Base-by-base conservation (phyloP, 2,329 filamentous ascomycete genomes). In the Ceratocystis alfenasii region DNA sequence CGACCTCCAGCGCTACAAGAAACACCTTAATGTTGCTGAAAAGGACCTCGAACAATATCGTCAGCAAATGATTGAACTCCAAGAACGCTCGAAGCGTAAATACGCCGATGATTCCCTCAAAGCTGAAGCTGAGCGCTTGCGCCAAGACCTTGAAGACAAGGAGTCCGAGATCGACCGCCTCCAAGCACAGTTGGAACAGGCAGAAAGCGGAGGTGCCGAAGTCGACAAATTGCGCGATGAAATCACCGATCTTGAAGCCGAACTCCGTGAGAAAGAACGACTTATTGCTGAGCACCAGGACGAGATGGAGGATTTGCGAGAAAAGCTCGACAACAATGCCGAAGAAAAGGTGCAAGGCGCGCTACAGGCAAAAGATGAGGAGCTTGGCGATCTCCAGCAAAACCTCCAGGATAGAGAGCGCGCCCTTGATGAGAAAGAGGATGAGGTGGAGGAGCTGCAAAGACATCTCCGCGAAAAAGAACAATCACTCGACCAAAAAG, bases 1-100 rank as follows among this genome's bases (percentile, higher is more conserved):
- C 68, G 94, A 99, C 71, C 81, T 99, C 20, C 85, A 88, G 70
- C 86, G 86, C 69, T 94, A 93, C 77, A 89, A 89, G 74, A 97
- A 96, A 74, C 87, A 87, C 50, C 79, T 99, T 10, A 84, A 83
- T 22, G 83, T 85, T 25, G 92, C 93, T 2, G 92, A 97, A 77
- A 87, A 86, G 69, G 90, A 96, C 68, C 81, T 97, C 2, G 92
- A 96, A 72, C 81, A 82, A 67, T 96, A 95, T 74, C 85, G 88
- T 65, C 81, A 88, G 71, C 89, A 96, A 73, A 85, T 96, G 69
- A 77, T 87, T 66, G 89, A 95, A 69, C 83, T 95, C 68, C 88
- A 92, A 69, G 88, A 95, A 68, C 89, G 88, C 71, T 82, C 90
- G 65, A 90, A 90, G 75, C 84, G 84, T 71, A 88, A 87, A 71